phyloP scores from a whole-genome alignment of 2,329 filamentous ascomycete genomes.

The Phialophora verrucosa region DNA sequence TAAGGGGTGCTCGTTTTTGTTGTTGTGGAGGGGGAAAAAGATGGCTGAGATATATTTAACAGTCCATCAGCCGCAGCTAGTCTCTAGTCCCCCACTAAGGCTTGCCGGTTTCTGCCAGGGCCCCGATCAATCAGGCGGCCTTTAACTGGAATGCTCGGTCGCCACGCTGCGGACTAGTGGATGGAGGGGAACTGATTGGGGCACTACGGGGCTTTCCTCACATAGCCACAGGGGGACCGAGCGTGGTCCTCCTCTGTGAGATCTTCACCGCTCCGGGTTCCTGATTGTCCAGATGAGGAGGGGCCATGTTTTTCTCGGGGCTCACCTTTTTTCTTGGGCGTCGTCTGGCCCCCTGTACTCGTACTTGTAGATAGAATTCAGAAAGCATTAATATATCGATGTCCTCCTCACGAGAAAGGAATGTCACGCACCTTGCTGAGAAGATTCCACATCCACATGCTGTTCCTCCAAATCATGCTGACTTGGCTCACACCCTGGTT shows the following conservation, averaged over 20 bases:
- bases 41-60: conserved; percentile 21
- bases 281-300: conserved; percentile 5
- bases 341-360: background rate
- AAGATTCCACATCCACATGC: no score
- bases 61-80: conserved; percentile 24
- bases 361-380: background rate
- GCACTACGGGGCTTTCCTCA: conserved; percentile 5
- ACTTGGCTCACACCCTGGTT: background rate
- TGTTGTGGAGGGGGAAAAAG: conserved; percentile 16
- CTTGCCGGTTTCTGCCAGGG: conserved; percentile 11
- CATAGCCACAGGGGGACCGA: conserved; percentile 17
- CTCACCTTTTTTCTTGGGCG: background rate
- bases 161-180: conserved; percentile 10
- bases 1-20: conserved; percentile 15
- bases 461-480: background rate
- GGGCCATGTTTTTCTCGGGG: no score
- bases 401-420: background rate
- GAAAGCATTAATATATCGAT: background rate
- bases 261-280: conserved; percentile 1
- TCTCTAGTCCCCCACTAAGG: conserved; percentile 13
- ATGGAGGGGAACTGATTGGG: background rate
- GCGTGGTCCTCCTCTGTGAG: background rate
- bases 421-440: no score
- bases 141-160: conserved; percentile 13
- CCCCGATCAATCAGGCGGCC: conserved; percentile 4